phyloP scores from a whole-genome alignment of 805 yeast genomes.

The Isabelozyma pseudorhagii region DNA sequence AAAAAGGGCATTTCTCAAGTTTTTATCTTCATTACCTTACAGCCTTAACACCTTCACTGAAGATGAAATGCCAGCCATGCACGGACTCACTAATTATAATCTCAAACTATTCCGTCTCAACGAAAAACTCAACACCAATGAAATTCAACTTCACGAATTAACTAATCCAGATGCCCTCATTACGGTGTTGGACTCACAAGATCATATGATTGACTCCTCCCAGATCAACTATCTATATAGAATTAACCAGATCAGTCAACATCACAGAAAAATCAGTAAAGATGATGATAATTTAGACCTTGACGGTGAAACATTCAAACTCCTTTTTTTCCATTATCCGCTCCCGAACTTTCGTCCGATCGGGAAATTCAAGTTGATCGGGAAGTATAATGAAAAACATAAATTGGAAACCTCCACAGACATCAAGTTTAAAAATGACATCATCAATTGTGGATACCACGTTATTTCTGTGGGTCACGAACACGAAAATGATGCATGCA shows the following conservation, averaged over 20 bases:
- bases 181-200: slow-evolving; percentile 33
- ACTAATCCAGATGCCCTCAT: slow-evolving; percentile 19
- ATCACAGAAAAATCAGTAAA: not conserved
- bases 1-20: slow-evolving; percentile 7
- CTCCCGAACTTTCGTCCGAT: slow-evolving; percentile 40
- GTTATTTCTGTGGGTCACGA: slow-evolving; percentile 42
- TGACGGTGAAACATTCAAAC: slow-evolving; percentile 14
- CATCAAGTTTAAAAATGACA: slow-evolving; percentile 27
- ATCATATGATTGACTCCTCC: slow-evolving; percentile 22
- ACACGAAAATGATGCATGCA: slow-evolving; percentile 43
- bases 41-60: slow-evolving; percentile 25
- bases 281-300: not conserved
- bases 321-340: slow-evolving; percentile 39
- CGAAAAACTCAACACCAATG: not conserved
- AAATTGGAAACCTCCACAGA: slow-evolving; percentile 26
- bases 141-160: not conserved
- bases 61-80: slow-evolving; percentile 7
- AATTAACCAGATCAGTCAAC: slow-evolving; percentile 7
- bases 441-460: slow-evolving; percentile 31
- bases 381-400: slow-evolving; percentile 36
- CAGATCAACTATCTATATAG: slow-evolving; percentile 36
- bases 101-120: slow-evolving; percentile 17
- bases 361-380: slow-evolving; percentile 37
- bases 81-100: slow-evolving; percentile 38
- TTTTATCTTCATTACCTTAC: slow-evolving; percentile 32